Conservation (phyloP, 352 stramenopile genomes). For the Phytophthora quininea region DNA sequence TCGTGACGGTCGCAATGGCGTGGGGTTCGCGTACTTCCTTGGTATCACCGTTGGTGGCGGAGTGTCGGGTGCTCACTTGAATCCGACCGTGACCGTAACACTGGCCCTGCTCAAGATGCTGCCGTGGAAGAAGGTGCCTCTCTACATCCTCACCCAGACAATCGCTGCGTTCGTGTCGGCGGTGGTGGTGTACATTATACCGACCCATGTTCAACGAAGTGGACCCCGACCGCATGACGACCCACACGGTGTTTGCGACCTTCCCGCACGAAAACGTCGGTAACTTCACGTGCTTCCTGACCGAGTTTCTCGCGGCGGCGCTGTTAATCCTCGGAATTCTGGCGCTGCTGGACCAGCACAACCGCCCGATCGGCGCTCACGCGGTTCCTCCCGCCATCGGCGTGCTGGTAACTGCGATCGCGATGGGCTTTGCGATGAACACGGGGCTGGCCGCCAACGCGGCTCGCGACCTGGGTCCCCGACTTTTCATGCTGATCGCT, state of each 20-base stretch:
- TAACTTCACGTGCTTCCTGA: conserved; percentile 44
- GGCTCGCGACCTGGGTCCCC: conserved; percentile 70
- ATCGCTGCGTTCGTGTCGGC: conserved; percentile 46
- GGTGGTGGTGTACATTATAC: conserved; percentile 50
- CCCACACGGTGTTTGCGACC: conserved; percentile 45
- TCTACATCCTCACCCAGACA: conserved; percentile 50
- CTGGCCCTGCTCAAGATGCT: conserved; percentile 49
- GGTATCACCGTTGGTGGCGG: conserved; percentile 49
- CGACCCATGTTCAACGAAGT: conserved; percentile 50
- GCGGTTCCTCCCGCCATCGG: conserved; percentile 78
- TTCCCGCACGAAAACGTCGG: conserved; percentile 39
- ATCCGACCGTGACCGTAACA: conserved; percentile 57
- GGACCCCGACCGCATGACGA: conserved; percentile 39
- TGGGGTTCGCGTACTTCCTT: conserved; percentile 66
- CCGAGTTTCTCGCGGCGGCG: conserved; percentile 42
- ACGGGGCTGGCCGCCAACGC: conserved; percentile 80
- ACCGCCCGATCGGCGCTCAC: conserved; percentile 69
- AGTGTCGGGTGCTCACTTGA: conserved; percentile 59
- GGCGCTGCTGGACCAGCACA: conserved; percentile 71
- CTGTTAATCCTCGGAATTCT: conserved; percentile 74
- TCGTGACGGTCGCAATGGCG: conserved; percentile 54
- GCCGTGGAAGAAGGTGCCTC: conserved; percentile 48
- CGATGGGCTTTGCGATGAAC: conserved; percentile 82
- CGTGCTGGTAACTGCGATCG: conserved; percentile 75
- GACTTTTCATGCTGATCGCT: conserved; percentile 64